Percentiles rank a stretch among this genome's conserved stretches.
Conservation (phyloP, 257 asterid genomes). For the Perilla frutescens region DNA sequence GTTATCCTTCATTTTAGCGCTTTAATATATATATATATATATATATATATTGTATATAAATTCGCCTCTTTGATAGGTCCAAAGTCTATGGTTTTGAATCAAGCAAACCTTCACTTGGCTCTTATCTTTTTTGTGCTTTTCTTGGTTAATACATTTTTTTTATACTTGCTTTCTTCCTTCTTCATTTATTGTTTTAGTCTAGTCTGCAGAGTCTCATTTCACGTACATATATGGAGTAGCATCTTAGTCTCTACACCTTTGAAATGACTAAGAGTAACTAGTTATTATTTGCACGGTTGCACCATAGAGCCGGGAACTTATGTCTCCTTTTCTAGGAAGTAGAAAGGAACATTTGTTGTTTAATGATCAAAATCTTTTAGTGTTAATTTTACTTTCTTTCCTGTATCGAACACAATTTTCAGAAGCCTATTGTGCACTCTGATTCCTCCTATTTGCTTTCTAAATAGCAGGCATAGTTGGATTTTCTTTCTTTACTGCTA, state of each 20-base stretch:
- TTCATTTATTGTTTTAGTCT: constrained; percentile 5
- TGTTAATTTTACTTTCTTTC: too few species aligned
- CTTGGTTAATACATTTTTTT: background rate
- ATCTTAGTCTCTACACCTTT: background rate
- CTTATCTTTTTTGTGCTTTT: background rate
- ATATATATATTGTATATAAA: too few species aligned
- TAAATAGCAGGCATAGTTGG: constrained; percentile 6
- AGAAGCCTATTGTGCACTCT: too few species aligned
- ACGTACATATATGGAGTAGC: background rate
- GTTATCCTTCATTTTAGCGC: background rate
- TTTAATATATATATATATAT: background rate
- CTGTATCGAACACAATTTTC: too few species aligned
- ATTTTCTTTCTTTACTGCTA: constrained; percentile 23
- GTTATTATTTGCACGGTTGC: too few species aligned
- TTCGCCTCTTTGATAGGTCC: constrained; percentile 4
- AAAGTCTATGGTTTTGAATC: constrained; percentile 14
- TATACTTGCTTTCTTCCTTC: constrained; percentile 13
- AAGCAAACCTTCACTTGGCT: background rate
- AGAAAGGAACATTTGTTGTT: constrained; percentile 7
- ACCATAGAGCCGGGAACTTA: background rate
- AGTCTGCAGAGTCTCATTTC: background rate
- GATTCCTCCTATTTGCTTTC: constrained; percentile 21
- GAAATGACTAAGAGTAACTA: background rate
- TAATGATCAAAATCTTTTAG: background rate
- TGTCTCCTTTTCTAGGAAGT: constrained; percentile 8